A percentile compares a stretch with the other conserved stretches of the same genome.
Evolutionary conservation across 225 moss, liverwort and hornwort genomes (phyloP).

Genomic region (Asterella californica): DNA sequence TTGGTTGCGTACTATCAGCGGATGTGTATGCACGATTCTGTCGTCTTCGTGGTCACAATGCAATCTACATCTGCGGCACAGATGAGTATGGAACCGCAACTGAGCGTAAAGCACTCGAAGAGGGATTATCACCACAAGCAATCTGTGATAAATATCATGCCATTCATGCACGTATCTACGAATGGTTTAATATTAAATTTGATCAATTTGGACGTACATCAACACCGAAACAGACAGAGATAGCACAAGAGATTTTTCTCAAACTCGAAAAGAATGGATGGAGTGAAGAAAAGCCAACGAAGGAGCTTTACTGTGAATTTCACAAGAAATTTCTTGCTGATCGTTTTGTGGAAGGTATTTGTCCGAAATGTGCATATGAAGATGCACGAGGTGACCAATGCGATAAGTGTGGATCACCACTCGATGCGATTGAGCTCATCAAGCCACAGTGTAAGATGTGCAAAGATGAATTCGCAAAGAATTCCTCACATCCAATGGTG

Average conservation of each 20-base stretch:
- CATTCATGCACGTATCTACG: conserved; percentile 77
- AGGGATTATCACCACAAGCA: conserved; percentile 46
- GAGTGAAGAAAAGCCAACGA: too few relatives aligned
- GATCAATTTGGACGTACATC: conserved; percentile 86
- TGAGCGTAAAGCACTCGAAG: conserved; percentile 63
- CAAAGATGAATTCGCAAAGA: too few relatives aligned
- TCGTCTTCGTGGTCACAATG: conserved; percentile 53
- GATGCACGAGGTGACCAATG: too few relatives aligned
- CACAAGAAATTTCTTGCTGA: too few relatives aligned
- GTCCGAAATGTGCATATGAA: too few relatives aligned
- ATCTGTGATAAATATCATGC: conserved; percentile 67
- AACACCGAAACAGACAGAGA: conserved; percentile 55
- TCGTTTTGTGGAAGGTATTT: too few relatives aligned
- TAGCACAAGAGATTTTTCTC: conserved; percentile 64
- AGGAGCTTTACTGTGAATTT: too few relatives aligned
- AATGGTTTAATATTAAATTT: conserved; percentile 90
- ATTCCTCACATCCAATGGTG: too few relatives aligned
- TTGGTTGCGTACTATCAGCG: conserved; percentile 74
- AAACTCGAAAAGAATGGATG: too few relatives aligned
- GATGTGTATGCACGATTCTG: conserved; percentile 67
- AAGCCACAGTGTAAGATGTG: too few relatives aligned
- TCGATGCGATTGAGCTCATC: too few relatives aligned
- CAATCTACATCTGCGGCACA: conserved; percentile 62
- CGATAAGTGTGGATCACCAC: too few relatives aligned
- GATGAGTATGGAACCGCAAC: conserved; percentile 72